Evolutionary conservation across 495 filamentous ascomycete species (phyloP), one percentile per base, ranked within the genome.

Genomic region (Apiosordaria backusii): DNA sequence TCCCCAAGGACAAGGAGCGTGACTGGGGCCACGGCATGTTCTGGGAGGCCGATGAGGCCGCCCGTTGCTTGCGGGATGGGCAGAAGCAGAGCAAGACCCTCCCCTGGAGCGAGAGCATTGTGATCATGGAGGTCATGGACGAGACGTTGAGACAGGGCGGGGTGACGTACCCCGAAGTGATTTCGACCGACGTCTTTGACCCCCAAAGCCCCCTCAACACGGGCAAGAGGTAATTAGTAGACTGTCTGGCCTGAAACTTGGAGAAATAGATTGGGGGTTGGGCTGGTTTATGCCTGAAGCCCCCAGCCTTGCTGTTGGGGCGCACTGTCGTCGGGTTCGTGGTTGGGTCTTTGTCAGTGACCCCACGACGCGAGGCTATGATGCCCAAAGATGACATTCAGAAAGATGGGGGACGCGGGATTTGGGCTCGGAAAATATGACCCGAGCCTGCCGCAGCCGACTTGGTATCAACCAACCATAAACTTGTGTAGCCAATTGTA

Each of bases 81-180:
- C 90, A 88, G 80, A 72, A 85, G 69, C 88, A 97, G 81, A 93
- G 92, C 76, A 86, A 89, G 64, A 79, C 77, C 10, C 74, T 95
- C 80, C 81, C 87, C 10, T 89, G 85, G 86, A 86, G 89, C 69
- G 94, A 98, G 82, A 96, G 92, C 74, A 83, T 97, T 63, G 85
- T 90, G 25, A 93, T 97, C 63, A 97, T 97, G 93, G 88, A 93
- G 75, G 86, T 89, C 15, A 97, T 97, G 94, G 94, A 98, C 82
- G 86, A 90, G 80, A 89, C 93, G 21, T 82, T 94, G 72, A 83
- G 79, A 76, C 89, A 93, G 82, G 87, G 88, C 59, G 90, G 86
- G 3, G 78, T 97, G 73, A 83, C 75, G 68, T 97, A 96, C 82
- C 91, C 92, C 26, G 88, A 90, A 64, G 80, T 85, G 70, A 96